Base-by-base conservation (phyloP, 139 green algal genomes). In the Pleodorina starrii region DNA sequence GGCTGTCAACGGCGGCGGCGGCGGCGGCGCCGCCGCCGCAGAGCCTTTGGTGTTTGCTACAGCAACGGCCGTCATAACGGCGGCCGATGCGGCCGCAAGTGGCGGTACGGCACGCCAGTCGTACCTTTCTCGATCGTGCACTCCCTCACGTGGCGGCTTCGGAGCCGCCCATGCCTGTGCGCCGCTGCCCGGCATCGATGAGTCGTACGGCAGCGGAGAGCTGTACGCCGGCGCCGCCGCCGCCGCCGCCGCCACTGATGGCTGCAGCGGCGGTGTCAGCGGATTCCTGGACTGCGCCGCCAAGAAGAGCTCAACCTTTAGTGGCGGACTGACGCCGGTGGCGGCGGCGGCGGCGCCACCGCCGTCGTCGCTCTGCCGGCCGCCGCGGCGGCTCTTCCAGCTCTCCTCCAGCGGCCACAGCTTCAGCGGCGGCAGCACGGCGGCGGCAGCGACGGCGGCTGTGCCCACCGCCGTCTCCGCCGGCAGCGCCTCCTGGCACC, bases 181-280 rank as follows among this genome's bases (percentile, higher is more conserved):
- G 72, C 19, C 69, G 69, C 38, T 80, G 40, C 72, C 72, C 9
- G 72, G 72, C 38, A 80, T 80, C 35, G 72, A 80, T 21, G 72
- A 80, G 38, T 54, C 72, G 40, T 38, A 59, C 42, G 21, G 40
- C 42, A 43, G 72, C 40, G 72, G 29, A 11, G 72, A 80, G 72
- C 19, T 48, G 40, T 32, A 48, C 68, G 68, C 38, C 32, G 68
- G 36, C 68, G 68, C 19, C 35, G 9, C 11, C 68, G 3, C 35
- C 1, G 68, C 36, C 11, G 68, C 36, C 29, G 63, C 11, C 63
- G 21, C 25, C 12, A 40, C 36, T 19, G 36, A 21, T 27, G 32
- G 66, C 66, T 17, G 29, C 68, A 19, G 68, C 68, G 29, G 68
- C 68, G 9, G 32, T 25, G 68, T 43, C 68, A 21, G 68, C 68